These are phyloP conservation scores for Ustilago cynodontis DNA, from an alignment of 1,284 basidiomycete genomes.

Conservation along the genomic window DNA sequence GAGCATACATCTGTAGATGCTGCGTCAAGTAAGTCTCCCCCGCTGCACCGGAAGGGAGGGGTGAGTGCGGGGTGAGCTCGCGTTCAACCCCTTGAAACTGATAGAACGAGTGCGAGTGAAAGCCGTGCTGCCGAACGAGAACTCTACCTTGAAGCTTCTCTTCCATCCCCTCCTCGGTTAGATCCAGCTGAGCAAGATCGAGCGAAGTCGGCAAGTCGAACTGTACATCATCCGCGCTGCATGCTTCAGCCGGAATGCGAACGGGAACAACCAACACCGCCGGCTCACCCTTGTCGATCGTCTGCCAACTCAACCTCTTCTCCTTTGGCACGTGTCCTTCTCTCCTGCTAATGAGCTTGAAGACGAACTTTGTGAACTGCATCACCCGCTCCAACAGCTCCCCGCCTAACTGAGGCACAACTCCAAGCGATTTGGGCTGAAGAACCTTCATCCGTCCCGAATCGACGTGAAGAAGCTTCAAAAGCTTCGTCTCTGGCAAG, in stretches of 20 bases:
- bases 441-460: constrained; percentile 12
- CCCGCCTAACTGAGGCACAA: not conserved
- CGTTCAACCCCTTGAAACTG: constrained; percentile 7
- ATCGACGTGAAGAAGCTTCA: constrained; percentile 7
- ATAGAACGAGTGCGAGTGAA: constrained; percentile 17
- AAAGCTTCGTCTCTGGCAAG: constrained; percentile 26
- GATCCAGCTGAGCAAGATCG: not conserved
- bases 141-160: constrained; percentile 5
- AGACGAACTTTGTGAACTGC: constrained; percentile 22
- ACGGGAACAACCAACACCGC: constrained; percentile 27
- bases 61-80: constrained; percentile 15
- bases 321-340: not conserved
- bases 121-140: constrained; percentile 26
- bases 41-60: not conserved
- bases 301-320: not conserved
- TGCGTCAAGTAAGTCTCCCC: constrained; percentile 17
- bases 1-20: constrained; percentile 25
- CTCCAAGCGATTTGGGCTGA: constrained; percentile 2
- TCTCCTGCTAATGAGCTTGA: constrained; percentile 11
- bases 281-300: constrained; percentile 10
- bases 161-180: not conserved
- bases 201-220: constrained; percentile 15
- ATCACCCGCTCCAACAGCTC: constrained; percentile 11
- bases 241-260: constrained; percentile 5
- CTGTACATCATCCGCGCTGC: constrained; percentile 3